Evolutionary conservation across 1,139 yeast genomes (phyloP), one percentile per base, ranked within the genome.

Genomic region (Scheffersomyces quercinus): DNA sequence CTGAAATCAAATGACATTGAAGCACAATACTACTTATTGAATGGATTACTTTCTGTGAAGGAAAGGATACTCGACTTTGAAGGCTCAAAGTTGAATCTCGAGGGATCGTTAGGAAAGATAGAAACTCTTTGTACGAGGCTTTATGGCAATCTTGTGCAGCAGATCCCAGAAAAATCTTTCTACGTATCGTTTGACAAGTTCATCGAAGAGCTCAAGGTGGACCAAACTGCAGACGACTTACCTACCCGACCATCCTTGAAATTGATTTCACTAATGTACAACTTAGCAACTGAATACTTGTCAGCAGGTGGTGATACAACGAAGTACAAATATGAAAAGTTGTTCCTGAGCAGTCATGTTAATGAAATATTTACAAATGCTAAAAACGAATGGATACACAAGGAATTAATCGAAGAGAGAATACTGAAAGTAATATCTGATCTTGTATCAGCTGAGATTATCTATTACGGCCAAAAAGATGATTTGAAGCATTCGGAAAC

Each of bases 321-420:
- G 3, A 26, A 40, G 14, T 56, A 52, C 34, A 51, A 54, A 7
- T 47, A 52, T 36, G 62, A 67, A 2, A 54, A 53, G 32, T 51
- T 67, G 4, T 68, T 65, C 42, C 48, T 53, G 41, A 53, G 58
- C 13, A 39, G 45, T 2, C 36, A 43, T 10, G 47, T 55, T 8
- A 56, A 46, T 14, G 43, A 44, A 0, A 37, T 47, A 2, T 72
- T 68, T 44, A 45, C 53, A 4, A 36, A 43, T 9, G 41, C 50
- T 12, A 71, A 71, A 48, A 63, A 66, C 41, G 45, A 57, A 9
- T 70, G 75, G 75, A 37, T 55, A n/a, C 34, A 44, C 13, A 13
- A 28, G 8, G 33, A 33, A 16, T 31, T 40, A 11, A 34, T 36
- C 12, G 38, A 33, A 11, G 36, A 24, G 15, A 29, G 30, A 11